Percentiles rank a stretch among this genome's conserved stretches.
phyloP scores from a whole-genome alignment of 2,329 filamentous ascomycete genomes.

The Pestalotiopsis sp. region DNA sequence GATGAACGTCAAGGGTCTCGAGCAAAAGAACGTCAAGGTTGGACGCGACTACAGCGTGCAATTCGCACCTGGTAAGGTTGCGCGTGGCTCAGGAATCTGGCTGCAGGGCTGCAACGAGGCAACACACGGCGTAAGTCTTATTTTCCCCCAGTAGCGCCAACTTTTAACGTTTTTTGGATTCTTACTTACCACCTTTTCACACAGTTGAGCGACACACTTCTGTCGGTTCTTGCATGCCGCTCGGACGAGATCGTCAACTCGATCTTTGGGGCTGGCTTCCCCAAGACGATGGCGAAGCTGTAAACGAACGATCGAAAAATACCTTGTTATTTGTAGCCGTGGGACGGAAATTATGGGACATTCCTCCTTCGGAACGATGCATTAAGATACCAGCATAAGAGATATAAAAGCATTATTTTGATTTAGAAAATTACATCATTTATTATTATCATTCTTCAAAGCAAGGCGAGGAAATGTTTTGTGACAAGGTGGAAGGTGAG shows the following conservation, averaged over 20 bases:
- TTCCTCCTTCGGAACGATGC: not conserved
- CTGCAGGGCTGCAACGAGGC: slow-evolving; percentile 92
- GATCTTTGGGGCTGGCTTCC: slow-evolving; percentile 59
- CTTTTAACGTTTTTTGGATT: not conserved
- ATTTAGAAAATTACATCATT: slow-evolving; percentile 5
- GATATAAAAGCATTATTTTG: slow-evolving; percentile 4
- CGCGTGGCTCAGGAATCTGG: slow-evolving; percentile 79
- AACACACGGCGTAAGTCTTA: slow-evolving; percentile 80
- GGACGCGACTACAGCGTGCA: slow-evolving; percentile 78
- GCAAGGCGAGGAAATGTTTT: not conserved
- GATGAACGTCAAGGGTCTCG: slow-evolving; percentile 42
- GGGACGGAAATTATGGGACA: not conserved
- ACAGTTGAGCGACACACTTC: slow-evolving; percentile 77
- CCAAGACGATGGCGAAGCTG: slow-evolving; percentile 2
- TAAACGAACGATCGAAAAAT: not conserved
- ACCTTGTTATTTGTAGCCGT: not conserved
- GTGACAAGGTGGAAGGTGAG: not conserved
- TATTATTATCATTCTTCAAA: not conserved
- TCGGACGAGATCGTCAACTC: slow-evolving; percentile 79
- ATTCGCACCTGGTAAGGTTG: slow-evolving; percentile 70
- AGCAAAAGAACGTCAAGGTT: slow-evolving; percentile 55
- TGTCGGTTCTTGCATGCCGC: slow-evolving; percentile 76
- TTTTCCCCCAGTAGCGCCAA: not conserved
- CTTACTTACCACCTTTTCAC: slow-evolving; percentile 3
- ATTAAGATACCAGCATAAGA: slow-evolving; percentile 10